Evolutionary conservation across 2,329 filamentous ascomycete genomes (phyloP), one percentile per base, ranked within the genome.

Genomic region (Aspergillus luchuensis): DNA sequence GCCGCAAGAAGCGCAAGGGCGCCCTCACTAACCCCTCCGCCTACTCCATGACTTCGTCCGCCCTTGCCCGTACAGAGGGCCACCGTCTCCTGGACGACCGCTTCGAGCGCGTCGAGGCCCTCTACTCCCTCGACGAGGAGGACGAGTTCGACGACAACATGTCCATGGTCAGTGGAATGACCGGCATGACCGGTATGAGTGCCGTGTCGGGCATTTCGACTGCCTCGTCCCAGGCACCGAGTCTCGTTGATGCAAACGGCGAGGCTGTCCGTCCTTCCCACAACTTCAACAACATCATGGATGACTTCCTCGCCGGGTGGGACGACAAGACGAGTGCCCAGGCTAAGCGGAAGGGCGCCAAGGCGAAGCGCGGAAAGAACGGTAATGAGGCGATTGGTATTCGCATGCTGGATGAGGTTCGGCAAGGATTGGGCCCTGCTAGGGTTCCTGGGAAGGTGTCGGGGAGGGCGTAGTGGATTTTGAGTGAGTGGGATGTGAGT

Each of bases 1-100:
- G 91, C 56, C 85, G 85, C 63, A 98, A 98, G 88, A 97, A 97
- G 85, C 88, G 94, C 72, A 98, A 97, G 82, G 94, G 93, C 49
- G 94, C 95, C 2, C 80, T 96, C 75, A 98, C 94, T 3, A 91
- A 90, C 66, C 89, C 91, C 0, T 95, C 92, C 0, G 88, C 86
- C 60, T 96, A 95, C 78, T 95, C 91, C 56, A 97, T 97, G 93
- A 92, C 91, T 0, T 96, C 91, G 1, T 96, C 92, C 0, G 90
- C 92, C 0, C 82, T 97, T 17, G 88, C 91, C 55, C 87, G 95
- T 58, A 99, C 93, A 1, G 94, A 97, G 71, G 91, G 92, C 45
- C 85, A 96, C 62, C 88, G 88, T 0, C 84, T 96, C 1, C 82
- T 99, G 6, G 96, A 99, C 74, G 90, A 90, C 50, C 87, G 95